Conservation (phyloP, 2,329 filamentous ascomycete species). For the Colletotrichum sp. region DNA sequence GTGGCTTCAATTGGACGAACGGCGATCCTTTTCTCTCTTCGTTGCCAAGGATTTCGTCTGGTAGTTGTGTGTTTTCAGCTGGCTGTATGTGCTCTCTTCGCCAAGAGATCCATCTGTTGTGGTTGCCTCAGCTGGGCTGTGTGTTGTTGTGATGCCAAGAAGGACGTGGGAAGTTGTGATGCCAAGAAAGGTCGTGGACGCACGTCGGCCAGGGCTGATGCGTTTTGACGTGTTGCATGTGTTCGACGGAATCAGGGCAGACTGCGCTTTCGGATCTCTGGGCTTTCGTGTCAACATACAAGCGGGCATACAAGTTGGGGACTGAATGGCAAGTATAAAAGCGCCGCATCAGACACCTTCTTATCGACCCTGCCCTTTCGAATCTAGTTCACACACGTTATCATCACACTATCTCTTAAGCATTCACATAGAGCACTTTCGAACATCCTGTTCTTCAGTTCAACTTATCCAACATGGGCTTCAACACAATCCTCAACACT, state of each 20-base stretch:
- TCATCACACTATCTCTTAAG: background rate
- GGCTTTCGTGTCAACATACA: background rate
- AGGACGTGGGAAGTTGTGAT: background rate
- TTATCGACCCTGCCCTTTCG: background rate
- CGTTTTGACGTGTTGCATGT: background rate
- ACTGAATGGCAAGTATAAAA: background rate
- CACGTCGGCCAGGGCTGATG: background rate
- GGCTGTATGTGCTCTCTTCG: background rate
- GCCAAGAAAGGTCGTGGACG: background rate
- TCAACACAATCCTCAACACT: slow-evolving; percentile 25
- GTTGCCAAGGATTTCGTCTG: background rate
- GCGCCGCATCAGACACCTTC: background rate
- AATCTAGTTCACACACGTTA: background rate
- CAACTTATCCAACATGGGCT: slow-evolving; percentile 25
- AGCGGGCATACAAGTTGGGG: background rate
- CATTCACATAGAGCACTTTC: background rate
- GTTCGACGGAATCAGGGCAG: background rate
- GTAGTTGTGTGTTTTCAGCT: background rate
- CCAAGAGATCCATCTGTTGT: slow-evolving; percentile 1
- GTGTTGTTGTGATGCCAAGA: background rate
- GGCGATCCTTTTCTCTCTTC: background rate
- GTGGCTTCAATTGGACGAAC: background rate
- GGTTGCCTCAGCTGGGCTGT: background rate
- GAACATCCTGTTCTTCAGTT: background rate
- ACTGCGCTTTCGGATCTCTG: background rate